phyloP scores from a whole-genome alignment of 257 asterid species.

The Cinchona pubescens region DNA sequence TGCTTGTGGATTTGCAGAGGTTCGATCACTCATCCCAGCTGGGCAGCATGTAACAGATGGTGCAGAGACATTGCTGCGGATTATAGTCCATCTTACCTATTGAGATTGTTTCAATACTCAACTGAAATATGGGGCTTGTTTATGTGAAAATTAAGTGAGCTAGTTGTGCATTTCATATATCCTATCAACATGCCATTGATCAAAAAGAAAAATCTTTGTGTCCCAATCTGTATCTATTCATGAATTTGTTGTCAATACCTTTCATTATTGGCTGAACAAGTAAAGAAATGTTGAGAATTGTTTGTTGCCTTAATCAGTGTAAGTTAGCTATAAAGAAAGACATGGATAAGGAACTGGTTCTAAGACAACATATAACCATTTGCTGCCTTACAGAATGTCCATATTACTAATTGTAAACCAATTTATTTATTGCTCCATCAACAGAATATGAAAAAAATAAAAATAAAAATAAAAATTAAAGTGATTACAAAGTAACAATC shows the following conservation, averaged over 20 bases:
- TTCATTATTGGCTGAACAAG: background rate
- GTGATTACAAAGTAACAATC: no score
- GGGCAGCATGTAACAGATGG: constrained; percentile 51
- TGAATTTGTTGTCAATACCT: constrained; percentile 9
- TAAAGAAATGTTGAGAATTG: background rate
- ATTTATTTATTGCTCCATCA: no score
- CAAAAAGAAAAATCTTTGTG: background rate
- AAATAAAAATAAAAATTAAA: no score
- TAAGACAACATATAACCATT: no score
- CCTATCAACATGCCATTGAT: constrained; percentile 5
- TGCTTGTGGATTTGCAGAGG: constrained; percentile 51
- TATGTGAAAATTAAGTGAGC: constrained; percentile 19
- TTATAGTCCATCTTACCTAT: constrained; percentile 39
- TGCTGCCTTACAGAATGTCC: no score
- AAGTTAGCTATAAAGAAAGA: no score
- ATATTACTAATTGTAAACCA: no score
- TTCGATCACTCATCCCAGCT: constrained; percentile 43
- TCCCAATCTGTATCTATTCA: constrained; percentile 11
- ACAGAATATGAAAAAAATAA: no score
- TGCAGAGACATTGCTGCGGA: constrained; percentile 48
- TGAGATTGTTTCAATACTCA: constrained; percentile 15
- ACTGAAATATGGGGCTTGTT: constrained; percentile 12
- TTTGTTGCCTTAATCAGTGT: background rate
- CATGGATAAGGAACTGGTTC: no score
- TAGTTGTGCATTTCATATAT: constrained; percentile 17